phyloP scores from a whole-genome alignment of 2,329 filamentous ascomycete species.

The Exutisphaerella laricina region DNA sequence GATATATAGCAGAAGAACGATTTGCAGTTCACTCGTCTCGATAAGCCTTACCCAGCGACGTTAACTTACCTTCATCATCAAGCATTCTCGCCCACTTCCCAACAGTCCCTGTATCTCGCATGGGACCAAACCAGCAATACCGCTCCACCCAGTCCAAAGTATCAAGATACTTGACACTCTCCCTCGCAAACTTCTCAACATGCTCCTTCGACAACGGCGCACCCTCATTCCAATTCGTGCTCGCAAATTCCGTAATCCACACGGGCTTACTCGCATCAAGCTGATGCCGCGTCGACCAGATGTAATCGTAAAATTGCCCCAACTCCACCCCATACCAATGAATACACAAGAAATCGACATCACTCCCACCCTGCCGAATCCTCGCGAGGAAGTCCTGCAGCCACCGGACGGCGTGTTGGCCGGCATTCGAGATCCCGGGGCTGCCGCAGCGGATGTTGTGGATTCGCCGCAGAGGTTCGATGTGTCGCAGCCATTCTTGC shows the following conservation, averaged over 20 bases:
- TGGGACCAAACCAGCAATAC: slow-evolving; percentile 33
- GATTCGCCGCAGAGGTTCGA: slow-evolving; percentile 30
- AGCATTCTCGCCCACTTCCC: slow-evolving; percentile 29
- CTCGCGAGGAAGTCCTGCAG: slow-evolving; percentile 25
- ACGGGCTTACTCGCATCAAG: slow-evolving; percentile 26
- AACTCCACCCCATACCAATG: slow-evolving; percentile 31
- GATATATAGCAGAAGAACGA: too few species aligned
- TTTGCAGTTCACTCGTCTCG: too few species aligned
- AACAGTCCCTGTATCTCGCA: slow-evolving; percentile 30
- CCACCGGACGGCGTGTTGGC: slow-evolving; percentile 26
- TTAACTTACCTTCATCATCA: slow-evolving; percentile 30
- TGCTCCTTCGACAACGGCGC: slow-evolving; percentile 25
- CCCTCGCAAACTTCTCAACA: slow-evolving; percentile 28
- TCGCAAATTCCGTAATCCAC: slow-evolving; percentile 32
- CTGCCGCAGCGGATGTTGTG: slow-evolving; percentile 23
- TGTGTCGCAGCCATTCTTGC: slow-evolving; percentile 23
- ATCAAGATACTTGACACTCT: slow-evolving; percentile 30
- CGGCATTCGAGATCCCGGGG: slow-evolving; percentile 29
- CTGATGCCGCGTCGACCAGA: slow-evolving; percentile 29
- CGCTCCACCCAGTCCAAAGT: slow-evolving; percentile 31
- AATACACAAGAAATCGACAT: slow-evolving; percentile 30
- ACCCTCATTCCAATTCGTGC: slow-evolving; percentile 30
- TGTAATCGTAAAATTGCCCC: slow-evolving; percentile 32
- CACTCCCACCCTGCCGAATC: slow-evolving; percentile 23
- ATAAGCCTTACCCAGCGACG: slow-evolving; percentile 29